A percentile compares a stretch with the other conserved stretches of the same genome.
These are phyloP conservation scores for Aspergillus pseudotamarii DNA, from an alignment of 2,329 filamentous ascomycete genomes.

Conservation along the genomic window DNA sequence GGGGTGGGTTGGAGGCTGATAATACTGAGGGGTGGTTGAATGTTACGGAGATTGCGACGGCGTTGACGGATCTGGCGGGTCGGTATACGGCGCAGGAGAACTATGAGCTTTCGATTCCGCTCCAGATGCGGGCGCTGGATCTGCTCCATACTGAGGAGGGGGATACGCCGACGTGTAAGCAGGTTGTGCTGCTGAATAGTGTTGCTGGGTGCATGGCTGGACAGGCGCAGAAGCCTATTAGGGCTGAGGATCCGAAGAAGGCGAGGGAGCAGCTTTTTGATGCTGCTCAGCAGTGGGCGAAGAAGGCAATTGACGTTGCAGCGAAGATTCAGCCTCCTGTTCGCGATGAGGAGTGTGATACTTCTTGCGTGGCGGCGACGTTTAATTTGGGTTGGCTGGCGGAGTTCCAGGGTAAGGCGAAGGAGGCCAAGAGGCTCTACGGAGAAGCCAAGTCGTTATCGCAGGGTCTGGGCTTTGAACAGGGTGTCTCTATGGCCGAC, in stretches of 20 bases:
- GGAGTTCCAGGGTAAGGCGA: conserved; percentile 68
- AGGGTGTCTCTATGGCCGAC: conserved; percentile 35
- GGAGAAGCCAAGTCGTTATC: conserved; percentile 66
- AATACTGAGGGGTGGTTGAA: conserved; percentile 41
- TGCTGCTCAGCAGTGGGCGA: conserved; percentile 76
- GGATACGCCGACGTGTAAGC: conserved; percentile 66
- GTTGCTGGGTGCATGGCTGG: conserved; percentile 52
- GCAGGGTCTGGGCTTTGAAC: conserved; percentile 45
- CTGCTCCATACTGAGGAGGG: conserved; percentile 57
- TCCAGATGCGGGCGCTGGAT: conserved; percentile 82
- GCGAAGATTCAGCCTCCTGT: conserved; percentile 66
- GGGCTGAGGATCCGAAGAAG: conserved; percentile 40
- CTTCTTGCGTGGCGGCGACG: conserved; percentile 79
- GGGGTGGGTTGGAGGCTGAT: conserved; percentile 54
- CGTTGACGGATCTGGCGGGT: conserved; percentile 65
- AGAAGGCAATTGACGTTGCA: conserved; percentile 72
- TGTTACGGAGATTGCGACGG: conserved; percentile 40
- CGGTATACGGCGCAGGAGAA: conserved; percentile 74
- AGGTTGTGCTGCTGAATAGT: conserved; percentile 70
- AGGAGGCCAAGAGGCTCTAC: conserved; percentile 69
- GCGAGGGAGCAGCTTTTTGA: conserved; percentile 66
- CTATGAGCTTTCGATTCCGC: conserved; percentile 78
- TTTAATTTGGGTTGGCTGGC: conserved; percentile 86
- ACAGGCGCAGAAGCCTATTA: conserved; percentile 33
- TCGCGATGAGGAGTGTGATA: conserved; percentile 77